phyloP scores from a whole-genome alignment of 495 filamentous ascomycete species.

The Hyaloscypha variabilis region DNA sequence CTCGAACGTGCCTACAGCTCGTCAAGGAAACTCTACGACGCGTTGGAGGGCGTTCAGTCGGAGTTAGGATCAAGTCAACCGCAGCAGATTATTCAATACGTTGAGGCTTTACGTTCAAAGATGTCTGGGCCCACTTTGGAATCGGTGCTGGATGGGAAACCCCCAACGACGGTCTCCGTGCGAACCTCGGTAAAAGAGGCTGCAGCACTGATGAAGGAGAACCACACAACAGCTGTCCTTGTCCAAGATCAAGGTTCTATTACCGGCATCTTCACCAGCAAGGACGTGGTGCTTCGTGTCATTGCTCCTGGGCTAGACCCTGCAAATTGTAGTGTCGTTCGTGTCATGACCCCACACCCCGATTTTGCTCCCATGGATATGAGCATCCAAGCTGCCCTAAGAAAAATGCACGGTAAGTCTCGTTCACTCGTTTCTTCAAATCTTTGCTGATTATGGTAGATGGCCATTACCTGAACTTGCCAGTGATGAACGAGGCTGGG shows the following conservation, averaged over 20 bases:
- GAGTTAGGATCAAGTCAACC: conserved; percentile 95
- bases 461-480: conserved; percentile 96
- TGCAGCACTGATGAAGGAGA: conserved; percentile 93
- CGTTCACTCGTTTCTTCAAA: neutral
- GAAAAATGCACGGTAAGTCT: conserved; percentile 95
- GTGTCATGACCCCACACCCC: conserved; percentile 98
- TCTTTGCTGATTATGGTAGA: conserved; percentile 52
- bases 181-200: conserved; percentile 96
- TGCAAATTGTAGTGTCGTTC: conserved; percentile 91
- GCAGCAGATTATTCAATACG: conserved; percentile 98
- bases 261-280: conserved; percentile 99
- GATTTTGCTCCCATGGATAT: conserved; percentile 99
- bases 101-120: conserved; percentile 90
- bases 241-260: conserved; percentile 97
- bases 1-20: conserved; percentile 95
- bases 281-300: conserved; percentile 96
- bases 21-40: conserved; percentile 94
- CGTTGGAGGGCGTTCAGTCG: conserved; percentile 97
- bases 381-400: conserved; percentile 96
- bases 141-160: conserved; percentile 87
- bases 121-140: conserved; percentile 98
- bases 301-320: conserved; percentile 97
- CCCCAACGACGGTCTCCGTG: conserved; percentile 92
- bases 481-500: conserved; percentile 95
- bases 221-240: conserved; percentile 94